These are phyloP conservation scores for Trichoderma hamatum DNA, from an alignment of 2,329 filamentous ascomycete species.

Conservation along the genomic window DNA sequence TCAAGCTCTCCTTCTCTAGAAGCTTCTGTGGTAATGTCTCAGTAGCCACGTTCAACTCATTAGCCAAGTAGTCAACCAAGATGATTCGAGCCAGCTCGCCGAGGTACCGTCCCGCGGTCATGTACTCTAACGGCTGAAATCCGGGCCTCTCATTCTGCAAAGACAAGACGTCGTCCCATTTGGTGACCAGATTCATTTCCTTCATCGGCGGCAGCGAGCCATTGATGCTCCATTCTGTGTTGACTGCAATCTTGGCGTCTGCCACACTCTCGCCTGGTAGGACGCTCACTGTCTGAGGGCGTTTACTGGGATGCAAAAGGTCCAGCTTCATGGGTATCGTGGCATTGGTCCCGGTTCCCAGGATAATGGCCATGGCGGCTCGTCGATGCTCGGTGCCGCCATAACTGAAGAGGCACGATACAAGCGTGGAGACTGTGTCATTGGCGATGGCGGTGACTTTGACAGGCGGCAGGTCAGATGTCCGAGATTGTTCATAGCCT, in stretches of 20 bases:
- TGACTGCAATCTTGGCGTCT: conserved; percentile 71
- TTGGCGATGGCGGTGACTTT: conserved; percentile 78
- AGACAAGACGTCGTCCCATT: conserved; percentile 72
- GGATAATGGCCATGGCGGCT: conserved; percentile 78
- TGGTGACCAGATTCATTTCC: conserved; percentile 64
- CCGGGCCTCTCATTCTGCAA: conserved; percentile 68
- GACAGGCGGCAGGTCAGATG: conserved; percentile 61
- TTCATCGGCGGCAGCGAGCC: conserved; percentile 70
- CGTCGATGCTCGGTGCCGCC: conserved; percentile 63
- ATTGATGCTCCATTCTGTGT: conserved; percentile 83
- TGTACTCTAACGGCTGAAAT: conserved; percentile 83
- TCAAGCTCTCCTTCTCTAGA: conserved; percentile 62
- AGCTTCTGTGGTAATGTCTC: conserved; percentile 59
- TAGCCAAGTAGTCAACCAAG: conserved; percentile 65
- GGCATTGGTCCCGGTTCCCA: conserved; percentile 80
- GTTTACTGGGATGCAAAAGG: conserved; percentile 66
- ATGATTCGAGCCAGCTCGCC: conserved; percentile 75
- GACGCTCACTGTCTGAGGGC: conserved; percentile 52
- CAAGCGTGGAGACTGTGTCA: conserved; percentile 77
- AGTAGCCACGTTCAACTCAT: conserved; percentile 43
- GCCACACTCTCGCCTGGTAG: conserved; percentile 50
- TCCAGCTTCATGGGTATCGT: conserved; percentile 71
- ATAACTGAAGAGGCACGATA: conserved; percentile 74
- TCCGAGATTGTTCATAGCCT: conserved; percentile 59
- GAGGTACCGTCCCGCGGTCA: conserved; percentile 78